A percentile compares a stretch with the other conserved stretches of the same genome.
phyloP scores from a whole-genome alignment of 345 rosid species.

The Moringa oleifera region DNA sequence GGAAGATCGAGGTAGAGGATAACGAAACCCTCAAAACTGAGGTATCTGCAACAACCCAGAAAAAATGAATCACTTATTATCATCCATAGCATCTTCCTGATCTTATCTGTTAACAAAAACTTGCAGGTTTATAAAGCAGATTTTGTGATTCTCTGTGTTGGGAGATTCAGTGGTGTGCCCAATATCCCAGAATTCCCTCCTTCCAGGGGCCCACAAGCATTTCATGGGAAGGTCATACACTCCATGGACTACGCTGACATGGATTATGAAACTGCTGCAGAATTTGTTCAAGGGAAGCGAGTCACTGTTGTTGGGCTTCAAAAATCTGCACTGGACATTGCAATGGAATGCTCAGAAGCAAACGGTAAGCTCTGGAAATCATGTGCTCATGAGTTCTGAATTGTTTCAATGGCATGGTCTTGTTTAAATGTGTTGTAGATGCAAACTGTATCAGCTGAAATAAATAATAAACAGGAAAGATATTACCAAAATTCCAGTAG shows the following conservation, averaged over 20 bases:
- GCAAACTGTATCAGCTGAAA: no score
- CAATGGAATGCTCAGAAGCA: conserved; percentile 7
- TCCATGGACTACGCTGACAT: conserved; percentile 14
- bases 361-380: background rate
- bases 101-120: background rate
- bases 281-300: conserved; percentile 9
- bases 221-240: conserved; percentile 10
- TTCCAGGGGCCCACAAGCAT: conserved; percentile 6
- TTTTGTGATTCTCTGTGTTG: conserved; percentile 14
- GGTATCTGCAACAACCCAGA: conserved; percentile 3
- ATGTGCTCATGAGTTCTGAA: no score
- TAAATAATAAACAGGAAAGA: no score
- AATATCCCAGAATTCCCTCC: conserved; percentile 13
- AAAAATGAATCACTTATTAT: background rate
- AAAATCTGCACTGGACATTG: conserved; percentile 15
- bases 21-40: conserved; percentile 5
- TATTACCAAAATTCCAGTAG: no score
- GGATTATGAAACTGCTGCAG: conserved; percentile 10
- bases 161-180: conserved; percentile 13
- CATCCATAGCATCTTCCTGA: background rate
- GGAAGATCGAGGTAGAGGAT: conserved; percentile 29
- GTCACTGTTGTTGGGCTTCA: conserved; percentile 9
- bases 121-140: conserved; percentile 1
- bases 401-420: no score
- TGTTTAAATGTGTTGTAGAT: no score